A percentile compares a stretch with the other conserved stretches of the same genome.
Evolutionary conservation across 768 basidiomycete genomes (phyloP).

Genomic region (Rubroboletus satanas): DNA sequence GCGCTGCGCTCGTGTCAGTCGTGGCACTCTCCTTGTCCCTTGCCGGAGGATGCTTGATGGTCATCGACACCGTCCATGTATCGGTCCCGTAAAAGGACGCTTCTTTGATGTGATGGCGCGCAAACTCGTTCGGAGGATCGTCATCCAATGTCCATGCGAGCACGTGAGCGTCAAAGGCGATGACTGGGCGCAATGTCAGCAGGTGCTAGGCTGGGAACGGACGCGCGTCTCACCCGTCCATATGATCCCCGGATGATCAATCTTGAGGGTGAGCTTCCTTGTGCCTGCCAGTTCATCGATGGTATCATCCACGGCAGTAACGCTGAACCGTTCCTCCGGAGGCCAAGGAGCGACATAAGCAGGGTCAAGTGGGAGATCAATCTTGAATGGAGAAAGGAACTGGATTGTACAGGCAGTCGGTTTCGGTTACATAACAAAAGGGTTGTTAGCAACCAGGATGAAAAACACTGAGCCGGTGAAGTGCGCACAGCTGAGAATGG

Average conservation of each 20-base stretch:
- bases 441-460: not conserved
- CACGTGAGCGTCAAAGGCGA: constrained; percentile 91
- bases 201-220: not conserved
- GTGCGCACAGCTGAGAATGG: constrained; percentile 67
- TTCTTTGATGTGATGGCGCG: constrained; percentile 88
- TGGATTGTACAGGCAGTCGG: constrained; percentile 24
- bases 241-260: constrained; percentile 78
- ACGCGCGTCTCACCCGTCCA: constrained; percentile 62
- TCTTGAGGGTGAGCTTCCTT: constrained; percentile 61
- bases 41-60: constrained; percentile 48
- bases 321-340: constrained; percentile 40
- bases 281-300: constrained; percentile 57
- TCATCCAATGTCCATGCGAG: constrained; percentile 79
- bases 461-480: not conserved
- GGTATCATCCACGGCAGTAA: constrained; percentile 56
- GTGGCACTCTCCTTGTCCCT: not conserved
- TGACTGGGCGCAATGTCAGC: constrained; percentile 40
- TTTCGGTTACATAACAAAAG: not conserved
- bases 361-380: constrained; percentile 53
- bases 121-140: constrained; percentile 69
- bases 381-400: constrained; percentile 84
- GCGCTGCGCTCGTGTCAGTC: constrained; percentile 7
- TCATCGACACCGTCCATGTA: constrained; percentile 69
- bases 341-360: constrained; percentile 51
- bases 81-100: constrained; percentile 81